Evolutionary conservation across 108 stramenopile species (phyloP).

Genomic region (Pseudonitzschia pungens): DNA sequence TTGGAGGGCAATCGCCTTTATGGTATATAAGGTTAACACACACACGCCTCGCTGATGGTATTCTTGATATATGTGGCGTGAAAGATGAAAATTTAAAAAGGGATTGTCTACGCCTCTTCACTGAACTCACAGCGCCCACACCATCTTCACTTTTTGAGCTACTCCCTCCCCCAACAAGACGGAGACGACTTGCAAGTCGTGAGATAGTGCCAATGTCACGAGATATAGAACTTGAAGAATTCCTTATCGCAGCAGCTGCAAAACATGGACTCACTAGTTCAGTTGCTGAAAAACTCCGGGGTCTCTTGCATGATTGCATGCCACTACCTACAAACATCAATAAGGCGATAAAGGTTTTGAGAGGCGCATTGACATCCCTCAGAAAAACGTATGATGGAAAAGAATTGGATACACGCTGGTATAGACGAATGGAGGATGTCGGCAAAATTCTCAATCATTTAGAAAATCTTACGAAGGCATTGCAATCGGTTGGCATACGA

Average conservation of each 20-base stretch:
- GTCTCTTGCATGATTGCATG: conserved; percentile 48
- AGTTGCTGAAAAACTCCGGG: conserved; percentile 44
- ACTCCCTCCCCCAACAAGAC: conserved; percentile 28
- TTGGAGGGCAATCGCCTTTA: conserved; percentile 46
- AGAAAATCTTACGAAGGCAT: conserved; percentile 40
- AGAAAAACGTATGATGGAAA: conserved; percentile 1
- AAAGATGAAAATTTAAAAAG: conserved; percentile 55
- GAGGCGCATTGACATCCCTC: conserved; percentile 14
- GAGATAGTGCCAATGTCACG: background rate
- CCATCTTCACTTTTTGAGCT: conserved; percentile 36
- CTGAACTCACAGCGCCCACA: conserved; percentile 52
- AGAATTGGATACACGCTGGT: conserved; percentile 26
- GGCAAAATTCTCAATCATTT: conserved; percentile 46
- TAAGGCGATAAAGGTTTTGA: conserved; percentile 45
- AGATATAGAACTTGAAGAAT: conserved; percentile 35
- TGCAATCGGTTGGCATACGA: conserved; percentile 51
- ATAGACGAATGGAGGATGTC: conserved; percentile 57
- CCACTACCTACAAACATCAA: conserved; percentile 59
- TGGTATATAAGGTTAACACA: conserved; percentile 75
- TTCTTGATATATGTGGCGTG: conserved; percentile 75
- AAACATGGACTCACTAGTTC: conserved; percentile 46
- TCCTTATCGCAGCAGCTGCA: conserved; percentile 35
- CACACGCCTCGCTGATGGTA: conserved; percentile 62
- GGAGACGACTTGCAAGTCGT: conserved; percentile 33
- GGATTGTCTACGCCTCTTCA: conserved; percentile 52